Evolutionary conservation across 2,329 filamentous ascomycete species (phyloP), one percentile per base, ranked within the genome.

Genomic region (Magnaporthiopsis rhizophila): DNA sequence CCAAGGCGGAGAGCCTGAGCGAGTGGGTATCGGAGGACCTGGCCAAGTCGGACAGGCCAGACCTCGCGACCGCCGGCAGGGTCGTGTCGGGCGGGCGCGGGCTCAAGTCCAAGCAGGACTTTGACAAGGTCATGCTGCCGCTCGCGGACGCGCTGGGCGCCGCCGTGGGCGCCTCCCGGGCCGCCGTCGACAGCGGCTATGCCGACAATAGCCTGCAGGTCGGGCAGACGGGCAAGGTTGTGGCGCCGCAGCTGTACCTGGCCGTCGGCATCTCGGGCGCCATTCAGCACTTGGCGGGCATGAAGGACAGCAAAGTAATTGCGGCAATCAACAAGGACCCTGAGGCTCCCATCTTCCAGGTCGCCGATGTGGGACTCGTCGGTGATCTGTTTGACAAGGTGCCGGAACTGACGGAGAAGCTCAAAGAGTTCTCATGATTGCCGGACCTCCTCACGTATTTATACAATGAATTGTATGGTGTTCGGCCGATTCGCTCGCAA

Each of bases 291-390:
- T 78, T 99, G 78, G 95, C 95, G 38, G 95, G 95, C 74, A 99
- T 99, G 95, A 99, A 99, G 85, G 95, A 99, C 75, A 97, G 92
- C 82, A 99, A 99, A 82, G 95, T 99, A 65, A 99, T 99, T 79
- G 95, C 94, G 28, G 92, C 92, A 18, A 98, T 99, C 74, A 99
- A 99, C 83, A 99, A 99, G 81, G 95, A 99, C 74, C 82, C 88
- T 5, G 95, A 99, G 77, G 95, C 95, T 65, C 95, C 95, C 36
- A 99, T 99, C 71, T 99, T 99, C 83, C 95, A 99, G 79, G 87
- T 99, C 65, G 95, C 95, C 5, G 95, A 99, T 77, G 92, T 98
- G 64, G 95, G 95, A 15, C 81, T 99, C 63, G 94, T 99, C 6
- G 94, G 93, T 57, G 95, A 99, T 80, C 79, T 99, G 71, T 98